Evolutionary conservation across 768 basidiomycete species (phyloP).

Genomic region (Termitomyces sp.): DNA sequence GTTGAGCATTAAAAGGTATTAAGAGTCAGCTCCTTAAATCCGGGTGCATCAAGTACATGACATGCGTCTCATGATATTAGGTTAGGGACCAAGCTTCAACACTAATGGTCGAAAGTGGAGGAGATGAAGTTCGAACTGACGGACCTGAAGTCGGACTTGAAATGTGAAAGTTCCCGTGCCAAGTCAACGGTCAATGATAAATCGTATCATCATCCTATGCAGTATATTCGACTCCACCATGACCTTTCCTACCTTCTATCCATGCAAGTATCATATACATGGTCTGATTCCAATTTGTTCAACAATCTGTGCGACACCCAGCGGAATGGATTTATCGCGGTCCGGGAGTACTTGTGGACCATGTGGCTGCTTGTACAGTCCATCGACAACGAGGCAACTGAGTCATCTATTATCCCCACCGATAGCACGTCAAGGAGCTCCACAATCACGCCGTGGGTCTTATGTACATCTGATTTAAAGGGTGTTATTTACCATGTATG

Average conservation of each 20-base stretch:
- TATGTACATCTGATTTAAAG: constrained; percentile 4
- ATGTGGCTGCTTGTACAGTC: not conserved
- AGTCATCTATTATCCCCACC: constrained; percentile 12
- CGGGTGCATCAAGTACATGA: no score
- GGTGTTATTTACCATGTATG: constrained; percentile 2
- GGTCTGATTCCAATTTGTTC: not conserved
- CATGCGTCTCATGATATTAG: no score
- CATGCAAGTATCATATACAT: not conserved
- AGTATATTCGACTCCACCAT: not conserved
- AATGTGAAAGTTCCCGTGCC: not conserved
- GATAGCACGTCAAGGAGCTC: constrained; percentile 5
- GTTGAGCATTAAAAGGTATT: not conserved
- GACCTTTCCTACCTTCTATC: not conserved
- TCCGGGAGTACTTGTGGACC: not conserved
- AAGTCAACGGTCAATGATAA: no score
- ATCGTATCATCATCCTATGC: no score
- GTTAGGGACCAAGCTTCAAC: not conserved
- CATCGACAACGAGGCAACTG: constrained; percentile 12
- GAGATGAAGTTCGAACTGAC: not conserved
- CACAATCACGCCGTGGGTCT: constrained; percentile 12
- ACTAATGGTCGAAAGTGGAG: not conserved
- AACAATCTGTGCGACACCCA: not conserved
- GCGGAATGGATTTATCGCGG: not conserved
- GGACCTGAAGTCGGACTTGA: not conserved
- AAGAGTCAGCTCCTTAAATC: no score